phyloP scores from a whole-genome alignment of 1,139 yeast genomes.

The Yamadazyma dendronema region DNA sequence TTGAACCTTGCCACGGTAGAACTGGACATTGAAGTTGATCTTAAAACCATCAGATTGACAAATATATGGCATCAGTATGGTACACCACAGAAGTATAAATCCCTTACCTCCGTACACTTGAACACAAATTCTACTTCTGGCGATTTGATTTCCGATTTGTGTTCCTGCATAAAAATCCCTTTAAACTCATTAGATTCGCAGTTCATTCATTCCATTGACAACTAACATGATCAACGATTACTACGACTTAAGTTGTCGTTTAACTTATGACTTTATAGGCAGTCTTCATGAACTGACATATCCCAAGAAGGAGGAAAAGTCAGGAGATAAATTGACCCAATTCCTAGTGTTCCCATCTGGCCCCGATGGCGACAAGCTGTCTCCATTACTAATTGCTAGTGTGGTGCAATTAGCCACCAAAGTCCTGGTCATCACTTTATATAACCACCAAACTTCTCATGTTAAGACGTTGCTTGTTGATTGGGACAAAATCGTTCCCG shows the following conservation, averaged over 20 bases:
- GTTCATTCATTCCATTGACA: not conserved
- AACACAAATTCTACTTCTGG: too few species aligned
- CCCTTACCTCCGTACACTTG: too few species aligned
- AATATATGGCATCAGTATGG: too few species aligned
- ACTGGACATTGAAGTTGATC: too few species aligned
- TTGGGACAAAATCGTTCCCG: slow-evolving; percentile 11
- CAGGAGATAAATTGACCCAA: slow-evolving; percentile 17
- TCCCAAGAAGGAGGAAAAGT: slow-evolving; percentile 8
- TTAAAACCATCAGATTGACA: too few species aligned
- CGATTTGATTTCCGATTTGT: too few species aligned
- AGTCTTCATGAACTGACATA: slow-evolving; percentile 14
- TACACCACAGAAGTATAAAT: too few species aligned
- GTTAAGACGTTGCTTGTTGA: slow-evolving; percentile 15
- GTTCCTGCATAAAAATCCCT: too few species aligned
- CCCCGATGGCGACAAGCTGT: slow-evolving; percentile 2
- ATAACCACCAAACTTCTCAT: slow-evolving; percentile 5
- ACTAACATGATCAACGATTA: slow-evolving; percentile 19
- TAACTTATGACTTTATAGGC: slow-evolving; percentile 26
- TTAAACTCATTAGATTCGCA: too few species aligned
- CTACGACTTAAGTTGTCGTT: slow-evolving; percentile 25
- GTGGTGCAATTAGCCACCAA: slow-evolving; percentile 17
- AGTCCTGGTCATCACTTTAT: slow-evolving; percentile 24
- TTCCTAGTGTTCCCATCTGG: slow-evolving; percentile 15
- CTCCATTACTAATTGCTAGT: slow-evolving; percentile 12
- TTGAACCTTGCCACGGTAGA: too few species aligned